phyloP scores from a whole-genome alignment of 345 rosid species.

The Noccaea caerulescens region DNA sequence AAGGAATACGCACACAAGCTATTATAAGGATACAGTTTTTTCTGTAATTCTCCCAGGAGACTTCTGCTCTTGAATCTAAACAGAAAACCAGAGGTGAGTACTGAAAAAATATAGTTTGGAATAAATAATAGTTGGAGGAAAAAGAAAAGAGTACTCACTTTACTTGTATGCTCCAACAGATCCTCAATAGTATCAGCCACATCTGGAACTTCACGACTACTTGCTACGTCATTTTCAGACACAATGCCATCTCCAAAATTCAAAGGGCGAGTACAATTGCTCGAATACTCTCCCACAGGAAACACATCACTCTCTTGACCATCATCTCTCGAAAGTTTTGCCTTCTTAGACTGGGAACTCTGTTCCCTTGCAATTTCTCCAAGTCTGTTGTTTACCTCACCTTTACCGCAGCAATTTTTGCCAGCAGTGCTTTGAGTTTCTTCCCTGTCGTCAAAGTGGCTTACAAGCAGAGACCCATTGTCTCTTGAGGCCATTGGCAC shows the following conservation, averaged over 20 bases:
- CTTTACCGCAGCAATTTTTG: constrained; percentile 32
- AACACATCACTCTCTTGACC: constrained; percentile 38
- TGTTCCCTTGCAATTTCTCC: constrained; percentile 49
- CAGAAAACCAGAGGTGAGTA: constrained; percentile 35
- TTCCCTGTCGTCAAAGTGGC: constrained; percentile 55
- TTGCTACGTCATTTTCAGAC: constrained; percentile 50
- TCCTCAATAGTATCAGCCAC: constrained; percentile 95
- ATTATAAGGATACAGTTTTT: constrained; percentile 68
- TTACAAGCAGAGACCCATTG: constrained; percentile 53
- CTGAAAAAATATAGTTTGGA: constrained; percentile 37
- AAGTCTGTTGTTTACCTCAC: constrained; percentile 40
- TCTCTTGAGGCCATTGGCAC: constrained; percentile 53
- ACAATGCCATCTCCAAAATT: constrained; percentile 45
- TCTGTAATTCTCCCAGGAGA: constrained; percentile 63
- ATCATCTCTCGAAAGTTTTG: constrained; percentile 52
- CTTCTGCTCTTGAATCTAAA: constrained; percentile 73
- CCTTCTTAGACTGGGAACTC: constrained; percentile 52
- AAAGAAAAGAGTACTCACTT: constrained; percentile 52
- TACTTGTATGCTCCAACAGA: constrained; percentile 85
- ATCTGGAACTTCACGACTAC: constrained; percentile 67
- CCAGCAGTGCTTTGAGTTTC: constrained; percentile 36
- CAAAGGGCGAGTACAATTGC: constrained; percentile 38
- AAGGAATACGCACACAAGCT: constrained; percentile 18
- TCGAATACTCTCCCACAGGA: constrained; percentile 50
- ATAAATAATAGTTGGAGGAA: constrained; percentile 24